phyloP scores from a whole-genome alignment of 2,329 filamentous ascomycete species.

The Phialophora verrucosa region DNA sequence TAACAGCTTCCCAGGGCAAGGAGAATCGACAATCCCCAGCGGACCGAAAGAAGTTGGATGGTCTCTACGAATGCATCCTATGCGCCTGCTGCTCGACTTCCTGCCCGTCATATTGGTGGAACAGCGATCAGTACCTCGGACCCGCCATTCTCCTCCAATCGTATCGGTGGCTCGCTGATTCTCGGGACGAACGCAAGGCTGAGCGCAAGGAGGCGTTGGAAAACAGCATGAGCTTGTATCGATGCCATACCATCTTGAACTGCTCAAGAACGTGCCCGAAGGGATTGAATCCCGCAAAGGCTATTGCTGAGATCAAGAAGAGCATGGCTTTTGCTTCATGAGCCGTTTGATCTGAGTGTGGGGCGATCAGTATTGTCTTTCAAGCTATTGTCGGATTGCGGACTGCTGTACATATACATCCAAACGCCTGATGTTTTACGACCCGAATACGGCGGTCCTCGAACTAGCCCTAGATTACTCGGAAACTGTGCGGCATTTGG shows the following conservation, averaged over 20 bases:
- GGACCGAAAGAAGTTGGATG: conserved; percentile 95
- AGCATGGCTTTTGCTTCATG: conserved; percentile 67
- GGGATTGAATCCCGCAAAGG: conserved; percentile 92
- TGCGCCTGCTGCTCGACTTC: conserved; percentile 99
- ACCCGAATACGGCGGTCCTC: not conserved
- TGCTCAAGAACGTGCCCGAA: conserved; percentile 98
- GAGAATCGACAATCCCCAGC: conserved; percentile 90
- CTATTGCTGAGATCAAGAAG: conserved; percentile 99
- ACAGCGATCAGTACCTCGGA: conserved; percentile 96
- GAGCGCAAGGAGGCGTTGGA: conserved; percentile 91
- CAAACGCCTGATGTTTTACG: conserved; percentile 11
- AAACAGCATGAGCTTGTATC: conserved; percentile 98
- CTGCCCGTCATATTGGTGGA: conserved; percentile 99
- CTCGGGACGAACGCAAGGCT: conserved; percentile 84
- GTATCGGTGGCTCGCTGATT: conserved; percentile 96
- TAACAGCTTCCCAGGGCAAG: conserved; percentile 67
- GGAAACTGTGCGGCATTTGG: conserved; percentile 2
- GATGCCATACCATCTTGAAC: conserved; percentile 99
- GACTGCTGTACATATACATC: conserved; percentile 23
- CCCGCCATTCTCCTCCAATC: conserved; percentile 95
- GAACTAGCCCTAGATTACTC: not conserved
- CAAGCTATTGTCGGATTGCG: conserved; percentile 5
- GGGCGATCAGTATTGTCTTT: not conserved
- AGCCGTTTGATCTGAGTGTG: not conserved
- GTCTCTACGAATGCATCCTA: conserved; percentile 98